These are phyloP conservation scores for Apiotrichum mycotoxinovorans DNA, from an alignment of 1,284 basidiomycete species.

Conservation along the genomic window DNA sequence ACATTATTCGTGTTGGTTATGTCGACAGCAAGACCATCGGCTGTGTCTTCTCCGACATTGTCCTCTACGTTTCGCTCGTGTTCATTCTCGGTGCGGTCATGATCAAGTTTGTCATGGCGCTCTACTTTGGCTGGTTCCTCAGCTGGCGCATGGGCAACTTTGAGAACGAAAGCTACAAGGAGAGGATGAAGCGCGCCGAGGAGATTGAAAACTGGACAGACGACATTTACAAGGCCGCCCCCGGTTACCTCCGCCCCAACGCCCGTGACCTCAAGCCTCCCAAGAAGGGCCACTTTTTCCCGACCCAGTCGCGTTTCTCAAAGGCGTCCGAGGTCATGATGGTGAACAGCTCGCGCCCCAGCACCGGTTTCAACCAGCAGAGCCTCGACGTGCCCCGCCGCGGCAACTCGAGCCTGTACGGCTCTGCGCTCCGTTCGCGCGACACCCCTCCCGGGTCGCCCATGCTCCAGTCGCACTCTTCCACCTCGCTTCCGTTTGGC, in stretches of 20 bases:
- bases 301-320: conserved; percentile 81
- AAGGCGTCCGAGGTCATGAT: conserved; percentile 62
- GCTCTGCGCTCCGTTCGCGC: conserved; percentile 35
- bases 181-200: conserved; percentile 83
- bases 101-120: conserved; percentile 95
- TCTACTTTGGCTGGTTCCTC: conserved; percentile 96
- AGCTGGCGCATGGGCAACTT: conserved; percentile 92
- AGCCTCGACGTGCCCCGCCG: conserved; percentile 24
- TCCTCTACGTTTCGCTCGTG: conserved; percentile 89
- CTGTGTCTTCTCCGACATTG: conserved; percentile 90
- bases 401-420: conserved; percentile 45
- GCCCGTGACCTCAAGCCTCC: background rate
- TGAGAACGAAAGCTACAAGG: conserved; percentile 82
- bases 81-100: conserved; percentile 96
- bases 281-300: conserved; percentile 60
- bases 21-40: conserved; percentile 92
- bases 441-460: conserved; percentile 72
- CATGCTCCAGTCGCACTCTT: conserved; percentile 71
- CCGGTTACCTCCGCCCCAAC: conserved; percentile 85
- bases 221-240: conserved; percentile 93
- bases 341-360: conserved; percentile 60
- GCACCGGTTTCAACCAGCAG: conserved; percentile 64
- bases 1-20: conserved; percentile 83
- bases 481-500: conserved; percentile 63
- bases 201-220: conserved; percentile 97